phyloP scores from a whole-genome alignment of 495 filamentous ascomycete species.

The Xylaria sp. region DNA sequence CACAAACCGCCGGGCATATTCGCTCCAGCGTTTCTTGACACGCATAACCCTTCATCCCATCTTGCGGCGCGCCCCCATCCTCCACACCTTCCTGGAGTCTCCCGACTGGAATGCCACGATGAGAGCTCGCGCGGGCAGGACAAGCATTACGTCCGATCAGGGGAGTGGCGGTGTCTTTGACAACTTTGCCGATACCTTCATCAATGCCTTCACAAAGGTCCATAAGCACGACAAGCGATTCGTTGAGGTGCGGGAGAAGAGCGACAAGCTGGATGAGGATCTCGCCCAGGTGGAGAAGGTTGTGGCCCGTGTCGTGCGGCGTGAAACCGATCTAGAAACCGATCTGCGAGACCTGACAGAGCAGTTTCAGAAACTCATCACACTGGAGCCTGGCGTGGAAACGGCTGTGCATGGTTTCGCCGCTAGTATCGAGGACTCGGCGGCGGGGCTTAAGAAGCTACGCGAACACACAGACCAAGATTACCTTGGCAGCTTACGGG shows the following conservation, averaged over 20 bases:
- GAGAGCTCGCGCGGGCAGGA: conserved; percentile 73
- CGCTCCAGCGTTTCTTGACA: conserved; percentile 88
- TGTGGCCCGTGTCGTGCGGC: conserved; percentile 83
- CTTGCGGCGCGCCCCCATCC: conserved; percentile 79
- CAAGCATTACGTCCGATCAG: conserved; percentile 55
- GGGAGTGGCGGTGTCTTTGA: conserved; percentile 78
- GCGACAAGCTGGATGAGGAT: conserved; percentile 95
- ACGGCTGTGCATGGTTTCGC: conserved; percentile 82
- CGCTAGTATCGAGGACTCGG: conserved; percentile 81
- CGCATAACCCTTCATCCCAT: conserved; percentile 88
- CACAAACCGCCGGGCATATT: conserved; percentile 87
- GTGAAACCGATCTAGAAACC: conserved; percentile 85
- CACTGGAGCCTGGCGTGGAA: conserved; percentile 88
- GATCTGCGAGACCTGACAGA: conserved; percentile 89
- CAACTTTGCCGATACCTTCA: conserved; percentile 91
- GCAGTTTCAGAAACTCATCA: conserved; percentile 91
- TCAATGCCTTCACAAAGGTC: conserved; percentile 96
- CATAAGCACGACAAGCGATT: conserved; percentile 95
- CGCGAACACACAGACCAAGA: conserved; percentile 95
- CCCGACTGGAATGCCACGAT: conserved; percentile 96
- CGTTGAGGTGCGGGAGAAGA: conserved; percentile 90
- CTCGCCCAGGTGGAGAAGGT: conserved; percentile 92
- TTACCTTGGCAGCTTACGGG: conserved; percentile 86
- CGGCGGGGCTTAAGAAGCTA: conserved; percentile 72
- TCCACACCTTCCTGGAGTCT: conserved; percentile 90